Conservation (phyloP, 306 rosid genomes). For the Vigna hirtella region DNA sequence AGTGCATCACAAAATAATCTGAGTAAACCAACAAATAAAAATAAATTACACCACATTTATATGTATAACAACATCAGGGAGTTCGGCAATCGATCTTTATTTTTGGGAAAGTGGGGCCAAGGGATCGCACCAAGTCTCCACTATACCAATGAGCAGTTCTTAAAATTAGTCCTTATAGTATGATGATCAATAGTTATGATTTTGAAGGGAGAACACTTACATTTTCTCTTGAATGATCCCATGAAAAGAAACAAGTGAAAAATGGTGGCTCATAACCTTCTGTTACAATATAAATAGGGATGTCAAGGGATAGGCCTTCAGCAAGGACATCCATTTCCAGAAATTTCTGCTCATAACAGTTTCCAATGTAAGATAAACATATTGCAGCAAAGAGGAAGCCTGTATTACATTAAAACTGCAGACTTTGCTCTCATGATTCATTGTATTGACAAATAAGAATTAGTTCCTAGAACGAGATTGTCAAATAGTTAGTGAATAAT, state of each 20-base stretch:
- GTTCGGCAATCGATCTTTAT: no score
- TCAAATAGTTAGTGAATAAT: conserved; percentile 26
- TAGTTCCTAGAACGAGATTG: conserved; percentile 17
- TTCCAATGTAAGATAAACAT: conserved; percentile 29
- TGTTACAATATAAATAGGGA: conserved; percentile 73
- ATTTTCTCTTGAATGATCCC: conserved; percentile 83
- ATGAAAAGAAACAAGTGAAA: conserved; percentile 85
- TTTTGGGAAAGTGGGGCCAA: not conserved
- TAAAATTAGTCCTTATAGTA: no score
- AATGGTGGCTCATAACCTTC: conserved; percentile 88
- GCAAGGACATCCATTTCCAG: conserved; percentile 72
- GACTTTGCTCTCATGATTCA: conserved; percentile 17
- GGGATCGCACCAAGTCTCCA: conserved; percentile 14
- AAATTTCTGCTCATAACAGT: conserved; percentile 72
- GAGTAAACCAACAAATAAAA: no score
- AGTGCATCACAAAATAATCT: no score
- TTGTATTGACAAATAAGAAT: conserved; percentile 17
- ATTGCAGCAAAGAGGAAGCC: conserved; percentile 1
- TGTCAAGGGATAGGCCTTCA: conserved; percentile 69
- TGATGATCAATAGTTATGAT: conserved; percentile 10
- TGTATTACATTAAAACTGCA: not conserved
- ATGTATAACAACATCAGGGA: no score
- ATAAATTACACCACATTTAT: no score
- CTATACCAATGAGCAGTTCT: not conserved
- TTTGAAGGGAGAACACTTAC: conserved; percentile 57